These are phyloP conservation scores for Oehlia diaphana DNA, from an alignment of 192 early-diverging fungal species.

Conservation along the genomic window DNA sequence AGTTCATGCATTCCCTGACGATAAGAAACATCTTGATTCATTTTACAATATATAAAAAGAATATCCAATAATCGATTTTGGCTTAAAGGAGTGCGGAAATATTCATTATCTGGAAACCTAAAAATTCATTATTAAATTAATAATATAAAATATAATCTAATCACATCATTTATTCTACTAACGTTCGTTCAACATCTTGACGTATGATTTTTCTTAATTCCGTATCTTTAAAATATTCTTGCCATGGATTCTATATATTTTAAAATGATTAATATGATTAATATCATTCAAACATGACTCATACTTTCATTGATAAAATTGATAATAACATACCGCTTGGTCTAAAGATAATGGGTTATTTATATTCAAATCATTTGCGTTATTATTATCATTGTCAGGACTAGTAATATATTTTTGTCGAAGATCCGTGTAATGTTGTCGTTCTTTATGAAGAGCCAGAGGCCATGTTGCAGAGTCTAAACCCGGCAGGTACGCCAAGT, in stretches of 20 bases:
- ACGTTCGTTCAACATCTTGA: conserved; percentile 93
- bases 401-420: conserved; percentile 66
- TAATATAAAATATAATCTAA: neutral
- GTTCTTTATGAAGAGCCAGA: conserved; percentile 58
- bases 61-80: conserved; percentile 76
- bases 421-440: conserved; percentile 67
- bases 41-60: conserved; percentile 89
- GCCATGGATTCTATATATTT: conserved; percentile 81
- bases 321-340: conserved; percentile 46
- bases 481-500: conserved; percentile 51
- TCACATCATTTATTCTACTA: conserved; percentile 21
- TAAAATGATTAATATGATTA: neutral
- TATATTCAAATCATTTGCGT: conserved; percentile 57
- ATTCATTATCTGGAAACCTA: conserved; percentile 87
- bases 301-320: neutral
- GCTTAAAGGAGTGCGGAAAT: conserved; percentile 65
- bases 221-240: conserved; percentile 85
- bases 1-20: conserved; percentile 99
- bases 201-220: conserved; percentile 82
- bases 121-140: neutral
- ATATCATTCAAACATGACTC: neutral
- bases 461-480: conserved; percentile 60
- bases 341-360: conserved; percentile 89
- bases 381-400: conserved; percentile 53
- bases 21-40: conserved; percentile 87